Conservation (phyloP, 23 red algal genomes). For the Gracilaria vermiculophylla region DNA sequence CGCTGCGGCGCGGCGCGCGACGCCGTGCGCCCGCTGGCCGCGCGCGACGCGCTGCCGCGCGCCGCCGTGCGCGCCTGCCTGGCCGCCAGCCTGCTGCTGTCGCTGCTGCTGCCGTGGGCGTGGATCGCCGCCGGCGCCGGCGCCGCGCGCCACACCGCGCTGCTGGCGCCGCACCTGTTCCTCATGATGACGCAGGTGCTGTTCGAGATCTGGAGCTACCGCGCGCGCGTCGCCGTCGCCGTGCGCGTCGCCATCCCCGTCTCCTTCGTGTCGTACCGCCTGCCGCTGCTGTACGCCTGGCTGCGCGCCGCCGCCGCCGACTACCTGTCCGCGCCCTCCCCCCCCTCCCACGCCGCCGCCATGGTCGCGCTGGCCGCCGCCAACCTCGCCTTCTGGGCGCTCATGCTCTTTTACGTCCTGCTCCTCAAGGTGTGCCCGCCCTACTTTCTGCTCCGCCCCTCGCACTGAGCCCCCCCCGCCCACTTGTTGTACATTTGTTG, state of each 20-base stretch:
- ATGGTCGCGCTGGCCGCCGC: slow-evolving; percentile 13
- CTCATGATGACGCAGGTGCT: slow-evolving; percentile 70
- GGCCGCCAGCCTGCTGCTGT: slow-evolving; percentile 13
- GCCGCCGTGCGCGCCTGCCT: background rate
- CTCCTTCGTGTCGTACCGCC: slow-evolving; percentile 27
- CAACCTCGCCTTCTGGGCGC: slow-evolving; percentile 42
- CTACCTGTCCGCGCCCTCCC: too few relatives aligned
- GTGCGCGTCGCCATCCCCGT: slow-evolving; percentile 47
- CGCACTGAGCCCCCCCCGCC: too few relatives aligned
- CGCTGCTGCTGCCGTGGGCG: slow-evolving; percentile 37
- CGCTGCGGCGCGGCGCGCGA: background rate
- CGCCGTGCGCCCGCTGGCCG: slow-evolving; percentile 4
- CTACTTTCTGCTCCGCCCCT: too few relatives aligned
- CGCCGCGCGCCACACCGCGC: background rate
- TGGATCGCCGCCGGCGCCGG: slow-evolving; percentile 8
- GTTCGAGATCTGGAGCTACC: slow-evolving; percentile 67
- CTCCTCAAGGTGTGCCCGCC: slow-evolving; percentile 67
- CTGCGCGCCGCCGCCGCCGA: slow-evolving; percentile 9
- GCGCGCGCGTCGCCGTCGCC: background rate
- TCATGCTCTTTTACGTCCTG: slow-evolving; percentile 54
- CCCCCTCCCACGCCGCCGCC: too few relatives aligned
- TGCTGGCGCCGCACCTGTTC: slow-evolving; percentile 60
- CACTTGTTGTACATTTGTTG: too few relatives aligned
- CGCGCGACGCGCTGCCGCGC: background rate
- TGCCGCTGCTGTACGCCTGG: slow-evolving; percentile 25